Conservation (phyloP, 2,329 filamentous ascomycete species). For the Colletotrichum abscissum region DNA sequence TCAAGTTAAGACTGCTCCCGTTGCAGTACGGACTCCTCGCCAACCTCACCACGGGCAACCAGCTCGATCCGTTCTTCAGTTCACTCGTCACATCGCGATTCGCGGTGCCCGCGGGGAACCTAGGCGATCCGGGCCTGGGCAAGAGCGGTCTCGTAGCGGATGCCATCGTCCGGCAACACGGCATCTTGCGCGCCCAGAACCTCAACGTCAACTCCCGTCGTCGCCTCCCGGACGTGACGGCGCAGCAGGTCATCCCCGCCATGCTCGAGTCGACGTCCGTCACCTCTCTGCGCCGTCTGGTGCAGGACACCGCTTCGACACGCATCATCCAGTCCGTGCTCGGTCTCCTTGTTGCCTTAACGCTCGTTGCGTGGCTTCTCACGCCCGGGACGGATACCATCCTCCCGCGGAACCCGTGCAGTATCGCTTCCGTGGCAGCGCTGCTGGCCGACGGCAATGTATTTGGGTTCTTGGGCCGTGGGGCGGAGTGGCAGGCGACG, state of each 20-base stretch:
- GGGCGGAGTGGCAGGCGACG: slow-evolving; percentile 41
- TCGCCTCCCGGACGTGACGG: slow-evolving; percentile 30
- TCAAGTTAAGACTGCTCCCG: slow-evolving; percentile 39
- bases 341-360: slow-evolving; percentile 41
- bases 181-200: slow-evolving; percentile 49
- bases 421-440: slow-evolving; percentile 50
- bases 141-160: slow-evolving; percentile 39
- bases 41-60: slow-evolving; percentile 40
- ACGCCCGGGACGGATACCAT: slow-evolving; percentile 38
- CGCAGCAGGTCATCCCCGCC: slow-evolving; percentile 24
- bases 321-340: slow-evolving; percentile 48
- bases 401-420: slow-evolving; percentile 45
- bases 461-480: slow-evolving; percentile 41
- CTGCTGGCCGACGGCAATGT: slow-evolving; percentile 52
- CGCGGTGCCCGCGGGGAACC: slow-evolving; percentile 41
- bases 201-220: slow-evolving; percentile 40
- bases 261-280: slow-evolving; percentile 29
- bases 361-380: slow-evolving; percentile 43
- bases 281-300: slow-evolving; percentile 35
- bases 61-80: slow-evolving; percentile 50
- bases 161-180: slow-evolving; percentile 49
- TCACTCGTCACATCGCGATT: slow-evolving; percentile 47
- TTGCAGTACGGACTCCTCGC: slow-evolving; percentile 45
- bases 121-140: slow-evolving; percentile 39
- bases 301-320: slow-evolving; percentile 47